Conservation (phyloP, 352 stramenopile species). For the Poterioochromonas sp. region DNA sequence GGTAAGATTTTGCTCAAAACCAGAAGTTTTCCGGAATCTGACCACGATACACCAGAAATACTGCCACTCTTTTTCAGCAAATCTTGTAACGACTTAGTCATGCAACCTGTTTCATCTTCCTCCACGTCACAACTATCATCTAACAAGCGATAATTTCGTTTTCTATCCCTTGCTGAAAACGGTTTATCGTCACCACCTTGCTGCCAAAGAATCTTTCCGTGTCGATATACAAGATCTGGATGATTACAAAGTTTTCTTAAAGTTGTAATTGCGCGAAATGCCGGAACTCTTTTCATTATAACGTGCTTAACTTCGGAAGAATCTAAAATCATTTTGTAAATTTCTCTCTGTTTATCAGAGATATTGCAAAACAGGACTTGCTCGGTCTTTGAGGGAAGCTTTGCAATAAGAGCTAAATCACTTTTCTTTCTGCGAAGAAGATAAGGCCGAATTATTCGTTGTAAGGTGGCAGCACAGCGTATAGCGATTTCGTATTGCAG, state of each 20-base stretch:
- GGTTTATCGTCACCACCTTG: conserved; percentile 9
- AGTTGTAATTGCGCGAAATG: conserved; percentile 75
- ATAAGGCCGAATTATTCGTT: conserved; percentile 91
- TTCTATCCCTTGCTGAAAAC: neutral
- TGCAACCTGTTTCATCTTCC: too few species aligned
- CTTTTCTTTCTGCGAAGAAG: conserved; percentile 87
- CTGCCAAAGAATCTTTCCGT: conserved; percentile 16
- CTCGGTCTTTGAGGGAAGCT: conserved; percentile 88
- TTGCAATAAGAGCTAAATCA: conserved; percentile 74
- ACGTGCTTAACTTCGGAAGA: conserved; percentile 85
- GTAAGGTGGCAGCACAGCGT: conserved; percentile 84
- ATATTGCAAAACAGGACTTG: conserved; percentile 88
- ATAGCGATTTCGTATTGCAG: conserved; percentile 30
- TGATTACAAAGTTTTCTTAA: conserved; percentile 98
- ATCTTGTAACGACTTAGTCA: too few species aligned
- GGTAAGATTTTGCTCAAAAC: conserved; percentile 87
- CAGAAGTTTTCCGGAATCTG: conserved; percentile 87
- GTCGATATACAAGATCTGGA: conserved; percentile 70
- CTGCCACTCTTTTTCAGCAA: neutral
- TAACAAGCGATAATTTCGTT: neutral
- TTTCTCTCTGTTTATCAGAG: conserved; percentile 64
- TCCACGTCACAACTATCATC: conserved; percentile 43
- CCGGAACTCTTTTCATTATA: conserved; percentile 52
- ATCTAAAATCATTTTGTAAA: conserved; percentile 80
- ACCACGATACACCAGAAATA: conserved; percentile 21